These are phyloP conservation scores for Coemansia asiatica DNA, from an alignment of 192 early-diverging fungal genomes.

Conservation along the genomic window DNA sequence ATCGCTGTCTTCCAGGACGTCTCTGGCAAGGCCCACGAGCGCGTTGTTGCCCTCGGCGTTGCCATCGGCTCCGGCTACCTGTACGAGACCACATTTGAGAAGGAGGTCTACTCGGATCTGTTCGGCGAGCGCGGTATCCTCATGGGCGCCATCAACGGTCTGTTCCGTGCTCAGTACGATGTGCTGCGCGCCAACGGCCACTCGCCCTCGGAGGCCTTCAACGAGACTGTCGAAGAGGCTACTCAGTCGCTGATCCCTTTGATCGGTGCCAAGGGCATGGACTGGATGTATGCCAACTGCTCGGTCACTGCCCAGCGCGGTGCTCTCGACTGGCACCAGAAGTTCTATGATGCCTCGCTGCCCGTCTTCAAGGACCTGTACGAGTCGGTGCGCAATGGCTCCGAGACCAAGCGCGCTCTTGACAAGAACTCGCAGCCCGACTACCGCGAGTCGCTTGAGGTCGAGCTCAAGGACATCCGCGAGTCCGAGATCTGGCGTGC, in stretches of 20 bases:
- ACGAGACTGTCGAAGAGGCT: slow-evolving; percentile 99
- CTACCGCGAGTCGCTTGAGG: slow-evolving; percentile 91
- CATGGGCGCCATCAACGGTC: slow-evolving; percentile 97
- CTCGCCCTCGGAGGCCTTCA: slow-evolving; percentile 97
- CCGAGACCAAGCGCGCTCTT: slow-evolving; percentile 82
- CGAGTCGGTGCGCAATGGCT: slow-evolving; percentile 80
- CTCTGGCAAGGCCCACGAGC: slow-evolving; percentile 91
- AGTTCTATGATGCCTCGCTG: slow-evolving; percentile 89
- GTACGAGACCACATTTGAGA: slow-evolving; percentile 95
- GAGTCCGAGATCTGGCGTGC: slow-evolving; percentile 92
- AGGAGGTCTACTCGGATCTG: slow-evolving; percentile 96
- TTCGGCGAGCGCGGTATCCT: slow-evolving; percentile 95
- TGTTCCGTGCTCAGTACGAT: slow-evolving; percentile 96
- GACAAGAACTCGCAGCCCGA: slow-evolving; percentile 85
- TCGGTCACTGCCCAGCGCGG: slow-evolving; percentile 94
- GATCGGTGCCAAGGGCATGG: slow-evolving; percentile 94
- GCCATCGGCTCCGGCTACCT: slow-evolving; percentile 96
- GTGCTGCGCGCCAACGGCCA: slow-evolving; percentile 91
- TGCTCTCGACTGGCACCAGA: slow-evolving; percentile 95
- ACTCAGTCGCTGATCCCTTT: slow-evolving; percentile 97
- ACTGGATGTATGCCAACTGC: slow-evolving; percentile 99
- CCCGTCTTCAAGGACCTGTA: slow-evolving; percentile 94
- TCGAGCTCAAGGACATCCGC: slow-evolving; percentile 85
- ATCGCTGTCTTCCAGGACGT: slow-evolving; percentile 93
- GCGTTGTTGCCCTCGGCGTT: slow-evolving; percentile 85